Evolutionary conservation across 257 asterid species (phyloP), one percentile per base, ranked within the genome.

Genomic region (Anisodus tanguticus): DNA sequence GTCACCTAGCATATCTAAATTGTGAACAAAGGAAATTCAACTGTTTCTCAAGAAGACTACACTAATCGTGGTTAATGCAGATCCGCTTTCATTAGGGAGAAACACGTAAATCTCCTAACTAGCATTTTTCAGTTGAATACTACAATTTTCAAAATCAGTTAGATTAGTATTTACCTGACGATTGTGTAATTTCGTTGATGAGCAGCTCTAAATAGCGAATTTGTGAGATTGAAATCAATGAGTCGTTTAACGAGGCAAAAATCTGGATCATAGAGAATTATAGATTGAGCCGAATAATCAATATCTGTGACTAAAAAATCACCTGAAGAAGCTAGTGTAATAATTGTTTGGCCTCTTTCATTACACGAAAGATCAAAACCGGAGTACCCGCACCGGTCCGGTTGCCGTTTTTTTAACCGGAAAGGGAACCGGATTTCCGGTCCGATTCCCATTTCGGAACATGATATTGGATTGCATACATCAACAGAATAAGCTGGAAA

Each of bases 291-390:
- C 0, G 67, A 9, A 88, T 96, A 96, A 22, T 92, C 92, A 31
- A 96, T 93, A 86, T 84, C 67, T 81, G 87, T 87, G 0, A 96
- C 98, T n/a, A 88, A 49, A 84, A 93, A 93, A 9, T 92, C 93
- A 17, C 99, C 98, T 1, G 98, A 87, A 39, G 16, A n/a, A 0
- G 97, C 98, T 9, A 96, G 93, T n/a, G 16, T 70, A 0, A 96
- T 80, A 35, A 92, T 87, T 8, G 99, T 89, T 82, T 86, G 91
- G 76, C 86, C 89, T 4, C 62, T 62, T 57, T n/a, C 39, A 90
- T 91, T 89, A 92, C 99, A 95, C 9, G 83, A 67, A 17, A 95
- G 94, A 82, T 91, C 93, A 76, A 95, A 95, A 8, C 97, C 98
- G 1, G 90, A 93, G 62, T 81, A 90, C 8, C 97, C 98, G 15